Evolutionary conservation across 2,329 filamentous ascomycete species (phyloP).

Genomic region (Monosporascus ibericus): DNA sequence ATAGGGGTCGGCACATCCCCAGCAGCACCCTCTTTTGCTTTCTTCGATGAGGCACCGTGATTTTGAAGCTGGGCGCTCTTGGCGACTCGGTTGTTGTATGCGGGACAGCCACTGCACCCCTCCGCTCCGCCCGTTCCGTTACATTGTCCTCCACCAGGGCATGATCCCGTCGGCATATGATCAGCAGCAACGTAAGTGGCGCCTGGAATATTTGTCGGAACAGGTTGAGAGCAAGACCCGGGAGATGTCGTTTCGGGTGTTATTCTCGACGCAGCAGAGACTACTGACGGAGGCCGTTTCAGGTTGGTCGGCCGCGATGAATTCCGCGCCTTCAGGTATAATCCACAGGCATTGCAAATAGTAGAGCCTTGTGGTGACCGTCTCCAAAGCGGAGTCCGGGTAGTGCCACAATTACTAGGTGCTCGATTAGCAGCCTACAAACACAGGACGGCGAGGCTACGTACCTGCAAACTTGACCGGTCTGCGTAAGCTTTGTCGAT

Average conservation of each 20-base stretch:
- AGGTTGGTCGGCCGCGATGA: constrained; percentile 84
- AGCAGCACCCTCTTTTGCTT: constrained; percentile 16
- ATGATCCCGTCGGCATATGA: constrained; percentile 74
- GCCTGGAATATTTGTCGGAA: constrained; percentile 33
- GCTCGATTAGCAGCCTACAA: constrained; percentile 15
- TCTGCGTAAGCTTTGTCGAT: constrained; percentile 13
- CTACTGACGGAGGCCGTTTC: constrained; percentile 63
- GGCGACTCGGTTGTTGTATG: constrained; percentile 93
- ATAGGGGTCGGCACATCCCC: constrained; percentile 38
- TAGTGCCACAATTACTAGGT: constrained; percentile 86
- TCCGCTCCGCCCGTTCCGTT: constrained; percentile 95
- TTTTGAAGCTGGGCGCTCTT: constrained; percentile 70
- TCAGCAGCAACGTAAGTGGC: constrained; percentile 75
- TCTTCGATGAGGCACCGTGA: constrained; percentile 23
- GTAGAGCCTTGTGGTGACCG: constrained; percentile 87
- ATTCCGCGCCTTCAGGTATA: constrained; percentile 92
- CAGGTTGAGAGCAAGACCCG: constrained; percentile 32
- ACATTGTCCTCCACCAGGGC: constrained; percentile 88
- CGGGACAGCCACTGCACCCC: constrained; percentile 91
- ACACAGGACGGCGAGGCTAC: constrained; percentile 2
- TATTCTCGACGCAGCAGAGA: constrained; percentile 38
- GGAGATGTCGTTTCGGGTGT: constrained; percentile 33
- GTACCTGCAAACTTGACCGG: constrained; percentile 29
- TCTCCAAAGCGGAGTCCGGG: constrained; percentile 89
- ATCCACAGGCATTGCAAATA: constrained; percentile 95